Base-by-base conservation (phyloP, 2,329 filamentous ascomycete species). In the Botrytis galanthina region DNA sequence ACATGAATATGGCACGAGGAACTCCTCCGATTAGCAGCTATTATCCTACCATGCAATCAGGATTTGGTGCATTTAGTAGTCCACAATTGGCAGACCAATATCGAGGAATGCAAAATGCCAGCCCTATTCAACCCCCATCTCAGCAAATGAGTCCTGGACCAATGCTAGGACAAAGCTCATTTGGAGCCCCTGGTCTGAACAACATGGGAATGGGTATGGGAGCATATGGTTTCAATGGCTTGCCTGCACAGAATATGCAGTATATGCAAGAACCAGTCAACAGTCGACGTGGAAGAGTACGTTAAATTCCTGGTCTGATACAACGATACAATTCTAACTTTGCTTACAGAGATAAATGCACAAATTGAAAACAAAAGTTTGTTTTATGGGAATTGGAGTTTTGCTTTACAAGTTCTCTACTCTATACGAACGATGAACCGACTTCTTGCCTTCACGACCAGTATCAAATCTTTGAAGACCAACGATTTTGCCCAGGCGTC, bases 271-370 rank as follows among this genome's bases (percentile, higher is more conserved):
- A 89, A 78, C 87, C 87, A 77, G 84, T 84, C 76, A 88, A 87
- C 81, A 81, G 83, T 76, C 83, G 88, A 81, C 86, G 89, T 77
- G 88, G 88, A 81, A 86, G 89, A 79, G 87, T 89, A 86, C 70
- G 77, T 78, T 77, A 4, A 39, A 48, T 14, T 7, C 42, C 10
- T n/a, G 29, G 14, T 32, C 32, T 10, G 4, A 12, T 32, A 14
- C 61, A 26, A 18, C 16, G 39, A 73, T 22, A n/a, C 8, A 46
- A 35, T 72, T 10, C 35, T 54, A 67, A 72, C 37, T 16, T 20
- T 42, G 32, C 26, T 35, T 35, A 37, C 70, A 72, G 62, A 72
- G 70, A 72, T 72, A 60, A 72, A 51, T 72, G 44, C 69, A 54
- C 44, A 71, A 54, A 54, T 54, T 39, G 16, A 61, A 39, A 63